phyloP scores from a whole-genome alignment of 2,329 filamentous ascomycete genomes.

The Paraphaeosphaeria minitans region DNA sequence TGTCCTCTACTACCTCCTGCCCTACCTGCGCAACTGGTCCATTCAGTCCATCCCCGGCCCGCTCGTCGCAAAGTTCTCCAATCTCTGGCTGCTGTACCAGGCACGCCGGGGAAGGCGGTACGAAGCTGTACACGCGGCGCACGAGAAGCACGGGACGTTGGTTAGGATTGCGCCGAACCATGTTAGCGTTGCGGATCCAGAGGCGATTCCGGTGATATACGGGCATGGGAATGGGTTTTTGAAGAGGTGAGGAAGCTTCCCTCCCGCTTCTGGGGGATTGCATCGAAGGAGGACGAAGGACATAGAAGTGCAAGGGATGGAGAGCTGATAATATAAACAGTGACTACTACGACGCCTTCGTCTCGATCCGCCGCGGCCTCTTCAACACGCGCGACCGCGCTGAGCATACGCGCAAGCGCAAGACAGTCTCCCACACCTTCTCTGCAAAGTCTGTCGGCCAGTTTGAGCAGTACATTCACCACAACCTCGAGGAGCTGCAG shows the following conservation, averaged over 20 bases:
- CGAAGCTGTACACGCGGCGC: conserved; percentile 69
- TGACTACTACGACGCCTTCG: conserved; percentile 90
- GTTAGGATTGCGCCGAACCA: conserved; percentile 86
- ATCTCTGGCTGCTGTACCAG: conserved; percentile 76
- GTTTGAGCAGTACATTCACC: conserved; percentile 87
- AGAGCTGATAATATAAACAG: conserved; percentile 47
- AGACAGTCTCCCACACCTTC: conserved; percentile 87
- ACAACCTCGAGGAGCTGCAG: conserved; percentile 76
- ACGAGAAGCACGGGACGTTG: conserved; percentile 77
- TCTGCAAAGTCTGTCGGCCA: conserved; percentile 78
- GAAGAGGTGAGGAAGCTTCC: conserved; percentile 46
- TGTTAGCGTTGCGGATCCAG: conserved; percentile 78
- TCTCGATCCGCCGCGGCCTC: conserved; percentile 81
- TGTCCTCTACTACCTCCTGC: conserved; percentile 62
- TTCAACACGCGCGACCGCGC: conserved; percentile 86
- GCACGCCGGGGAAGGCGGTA: conserved; percentile 64
- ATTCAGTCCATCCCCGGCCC: conserved; percentile 64
- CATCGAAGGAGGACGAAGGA: background rate
- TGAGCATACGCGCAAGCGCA: conserved; percentile 87
- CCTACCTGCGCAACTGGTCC: conserved; percentile 64
- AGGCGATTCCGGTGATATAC: conserved; percentile 77
- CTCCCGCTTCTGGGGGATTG: background rate
- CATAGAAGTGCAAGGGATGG: background rate
- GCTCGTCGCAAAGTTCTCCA: conserved; percentile 70
- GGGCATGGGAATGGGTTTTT: conserved; percentile 63